phyloP scores from a whole-genome alignment of 2,329 filamentous ascomycete genomes.

The Fusarium sp. region DNA sequence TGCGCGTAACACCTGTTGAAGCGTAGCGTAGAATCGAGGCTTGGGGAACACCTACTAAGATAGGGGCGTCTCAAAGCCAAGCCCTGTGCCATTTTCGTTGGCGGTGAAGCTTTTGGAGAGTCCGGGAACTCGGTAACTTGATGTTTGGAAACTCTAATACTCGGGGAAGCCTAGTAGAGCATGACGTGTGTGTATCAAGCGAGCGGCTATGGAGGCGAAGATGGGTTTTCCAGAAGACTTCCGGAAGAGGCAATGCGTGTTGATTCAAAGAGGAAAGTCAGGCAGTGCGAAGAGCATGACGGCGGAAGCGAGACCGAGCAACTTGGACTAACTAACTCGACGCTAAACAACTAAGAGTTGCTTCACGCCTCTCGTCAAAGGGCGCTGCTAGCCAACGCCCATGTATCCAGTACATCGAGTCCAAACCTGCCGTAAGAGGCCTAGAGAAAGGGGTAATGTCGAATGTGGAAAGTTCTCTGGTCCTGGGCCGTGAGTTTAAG shows the following conservation, averaged over 20 bases:
- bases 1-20: conserved; percentile 7
- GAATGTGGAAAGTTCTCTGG: background rate
- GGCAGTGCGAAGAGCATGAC: conserved; percentile 3
- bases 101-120: conserved; percentile 18
- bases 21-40: background rate
- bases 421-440: background rate
- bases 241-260: conserved; percentile 27
- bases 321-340: background rate
- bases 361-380: conserved; percentile 5
- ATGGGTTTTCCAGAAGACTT: conserved; percentile 35
- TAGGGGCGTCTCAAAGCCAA: conserved; percentile 1
- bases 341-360: conserved; percentile 23
- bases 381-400: conserved; percentile 19
- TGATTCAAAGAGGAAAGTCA: conserved; percentile 11
- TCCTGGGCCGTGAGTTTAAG: conserved; percentile 18
- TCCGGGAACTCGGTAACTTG: conserved; percentile 36
- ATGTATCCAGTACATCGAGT: conserved; percentile 35
- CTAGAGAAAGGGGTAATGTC: conserved; percentile 25
- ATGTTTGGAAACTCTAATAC: conserved; percentile 28
- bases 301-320: conserved; percentile 5
- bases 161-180: conserved; percentile 8
- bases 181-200: background rate
- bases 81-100: conserved; percentile 29
- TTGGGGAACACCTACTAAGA: background rate
- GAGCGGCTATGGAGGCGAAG: background rate